These are phyloP conservation scores for Epichloe glyceriae DNA, from an alignment of 2,329 filamentous ascomycete species.

Conservation along the genomic window DNA sequence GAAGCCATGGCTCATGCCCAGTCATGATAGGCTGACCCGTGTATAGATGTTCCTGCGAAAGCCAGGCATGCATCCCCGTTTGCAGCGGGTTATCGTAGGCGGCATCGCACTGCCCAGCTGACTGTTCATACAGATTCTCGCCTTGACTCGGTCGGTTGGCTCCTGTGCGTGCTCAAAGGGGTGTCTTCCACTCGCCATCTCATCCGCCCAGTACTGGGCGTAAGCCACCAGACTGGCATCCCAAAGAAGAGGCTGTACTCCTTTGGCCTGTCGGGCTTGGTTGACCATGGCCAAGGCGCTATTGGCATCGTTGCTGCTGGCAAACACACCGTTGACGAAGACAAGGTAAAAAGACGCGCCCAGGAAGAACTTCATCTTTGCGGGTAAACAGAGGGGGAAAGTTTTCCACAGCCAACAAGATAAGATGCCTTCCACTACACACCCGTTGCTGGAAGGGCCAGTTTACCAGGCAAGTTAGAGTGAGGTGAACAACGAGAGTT, in stretches of 20 bases:
- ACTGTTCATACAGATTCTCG: constrained; percentile 21
- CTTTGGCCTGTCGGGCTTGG: constrained; percentile 17
- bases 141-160: constrained; percentile 20
- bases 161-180: constrained; percentile 19
- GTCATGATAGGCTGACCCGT: constrained; percentile 17
- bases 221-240: constrained; percentile 18
- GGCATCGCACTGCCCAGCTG: constrained; percentile 16
- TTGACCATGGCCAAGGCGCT: constrained; percentile 19
- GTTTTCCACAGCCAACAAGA: too few relatives aligned
- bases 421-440: too few relatives aligned
- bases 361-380: constrained; percentile 3
- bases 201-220: constrained; percentile 22
- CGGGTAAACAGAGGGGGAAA: too few relatives aligned
- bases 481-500: too few relatives aligned
- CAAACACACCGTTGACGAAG: background rate
- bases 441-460: background rate
- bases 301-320: constrained; percentile 13
- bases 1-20: constrained; percentile 22
- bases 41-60: constrained; percentile 18
- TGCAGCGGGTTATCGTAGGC: constrained; percentile 18
- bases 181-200: constrained; percentile 18
- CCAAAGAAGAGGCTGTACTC: constrained; percentile 17
- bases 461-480: background rate
- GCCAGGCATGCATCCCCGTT: constrained; percentile 18
- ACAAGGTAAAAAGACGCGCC: constrained; percentile 5